Evolutionary conservation across 2,329 filamentous ascomycete species (phyloP).

Genomic region (Fusarium algeriense): DNA sequence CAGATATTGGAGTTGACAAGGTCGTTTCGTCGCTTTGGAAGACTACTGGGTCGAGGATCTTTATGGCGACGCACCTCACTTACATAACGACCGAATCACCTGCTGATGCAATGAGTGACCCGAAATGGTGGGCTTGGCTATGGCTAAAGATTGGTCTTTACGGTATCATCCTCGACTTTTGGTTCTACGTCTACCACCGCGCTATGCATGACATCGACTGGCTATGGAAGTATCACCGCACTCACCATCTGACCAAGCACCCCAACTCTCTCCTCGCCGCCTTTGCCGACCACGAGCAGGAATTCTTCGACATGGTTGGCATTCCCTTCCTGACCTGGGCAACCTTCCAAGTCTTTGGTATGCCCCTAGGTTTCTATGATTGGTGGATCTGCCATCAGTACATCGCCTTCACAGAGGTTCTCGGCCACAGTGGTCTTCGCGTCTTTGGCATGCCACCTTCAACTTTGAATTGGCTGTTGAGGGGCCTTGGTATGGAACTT

Average conservation of each 20-base stretch:
- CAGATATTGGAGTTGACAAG: constrained; percentile 27
- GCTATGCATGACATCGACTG: constrained; percentile 34
- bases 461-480: constrained; percentile 16
- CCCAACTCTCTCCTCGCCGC: constrained; percentile 28
- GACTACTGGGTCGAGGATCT: not conserved
- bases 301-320: constrained; percentile 37
- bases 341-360: constrained; percentile 16
- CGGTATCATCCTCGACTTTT: constrained; percentile 32
- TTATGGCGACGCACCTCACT: not conserved
- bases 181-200: constrained; percentile 34
- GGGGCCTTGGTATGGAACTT: not conserved
- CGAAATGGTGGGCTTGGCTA: constrained; percentile 10
- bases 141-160: constrained; percentile 30
- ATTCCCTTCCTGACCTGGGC: constrained; percentile 25
- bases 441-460: constrained; percentile 29
- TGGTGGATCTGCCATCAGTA: constrained; percentile 39
- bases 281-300: constrained; percentile 33
- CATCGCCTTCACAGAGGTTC: constrained; percentile 31
- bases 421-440: constrained; percentile 27
- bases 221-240: constrained; percentile 33
- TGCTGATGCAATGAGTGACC: not conserved
- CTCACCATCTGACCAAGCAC: constrained; percentile 32
- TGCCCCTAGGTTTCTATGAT: constrained; percentile 27
- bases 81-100: constrained; percentile 18
- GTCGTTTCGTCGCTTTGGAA: constrained; percentile 23